These are phyloP conservation scores for Chlorella sp. DNA, from an alignment of 139 green algal species.

Conservation along the genomic window DNA sequence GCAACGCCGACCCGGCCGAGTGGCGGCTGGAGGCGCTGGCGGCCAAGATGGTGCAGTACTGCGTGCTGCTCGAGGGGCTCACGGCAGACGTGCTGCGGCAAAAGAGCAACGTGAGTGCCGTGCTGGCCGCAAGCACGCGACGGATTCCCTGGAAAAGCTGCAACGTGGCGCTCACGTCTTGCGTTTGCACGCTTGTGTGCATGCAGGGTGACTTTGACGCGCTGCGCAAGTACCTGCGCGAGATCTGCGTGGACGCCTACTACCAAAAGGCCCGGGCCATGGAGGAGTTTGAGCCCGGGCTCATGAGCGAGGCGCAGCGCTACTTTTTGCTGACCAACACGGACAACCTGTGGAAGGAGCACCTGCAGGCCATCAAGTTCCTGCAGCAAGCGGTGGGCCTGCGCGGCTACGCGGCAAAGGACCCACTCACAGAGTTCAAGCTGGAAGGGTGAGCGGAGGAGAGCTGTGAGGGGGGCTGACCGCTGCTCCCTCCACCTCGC, in stretches of 20 bases:
- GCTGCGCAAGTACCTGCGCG: conserved; percentile 60
- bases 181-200: background rate
- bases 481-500: too few relatives aligned
- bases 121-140: too few relatives aligned
- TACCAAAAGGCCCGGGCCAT: conserved; percentile 66
- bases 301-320: conserved; percentile 80
- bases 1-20: conserved; percentile 46
- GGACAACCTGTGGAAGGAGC: conserved; percentile 97
- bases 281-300: conserved; percentile 65
- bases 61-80: conserved; percentile 66
- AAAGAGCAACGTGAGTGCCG: conserved; percentile 4
- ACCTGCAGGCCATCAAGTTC: conserved; percentile 97
- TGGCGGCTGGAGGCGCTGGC: conserved; percentile 83
- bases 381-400: conserved; percentile 93
- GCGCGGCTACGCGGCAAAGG: conserved; percentile 72
- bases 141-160: too few relatives aligned
- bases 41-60: conserved; percentile 95
- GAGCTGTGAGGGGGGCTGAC: too few relatives aligned
- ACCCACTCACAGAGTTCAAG: conserved; percentile 99
- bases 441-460: conserved; percentile 67
- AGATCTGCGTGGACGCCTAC: conserved; percentile 64
- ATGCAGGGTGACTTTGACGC: conserved; percentile 57
- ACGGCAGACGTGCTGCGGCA: conserved; percentile 25
- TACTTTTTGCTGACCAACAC: conserved; percentile 96
- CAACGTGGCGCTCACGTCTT: too few relatives aligned